Evolutionary conservation across 2,329 filamentous ascomycete species (phyloP).

Genomic region (Epichloe scottii): DNA sequence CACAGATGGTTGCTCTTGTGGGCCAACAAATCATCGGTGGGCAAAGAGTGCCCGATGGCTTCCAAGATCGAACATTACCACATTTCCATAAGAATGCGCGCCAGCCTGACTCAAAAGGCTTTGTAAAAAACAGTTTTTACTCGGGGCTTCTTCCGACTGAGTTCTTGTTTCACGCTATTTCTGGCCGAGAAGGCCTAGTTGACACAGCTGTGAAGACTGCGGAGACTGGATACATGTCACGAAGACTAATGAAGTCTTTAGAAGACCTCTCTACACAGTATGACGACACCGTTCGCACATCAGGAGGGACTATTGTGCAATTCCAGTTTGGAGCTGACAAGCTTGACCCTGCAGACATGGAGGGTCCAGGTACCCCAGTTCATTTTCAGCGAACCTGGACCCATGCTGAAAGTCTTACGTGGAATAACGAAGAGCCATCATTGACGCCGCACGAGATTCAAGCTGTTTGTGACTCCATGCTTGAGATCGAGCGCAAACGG

Average conservation of each 20-base stretch:
- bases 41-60: constrained; percentile 85
- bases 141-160: constrained; percentile 80
- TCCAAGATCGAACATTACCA: constrained; percentile 87
- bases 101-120: constrained; percentile 89
- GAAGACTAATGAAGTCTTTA: constrained; percentile 92
- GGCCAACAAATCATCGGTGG: constrained; percentile 97
- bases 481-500: constrained; percentile 55
- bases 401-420: constrained; percentile 64
- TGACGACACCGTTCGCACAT: constrained; percentile 89
- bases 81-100: constrained; percentile 91
- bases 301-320: constrained; percentile 77
- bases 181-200: constrained; percentile 93
- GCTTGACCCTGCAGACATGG: constrained; percentile 94
- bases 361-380: constrained; percentile 83
- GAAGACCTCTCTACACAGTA: constrained; percentile 92
- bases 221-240: constrained; percentile 98
- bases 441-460: constrained; percentile 65
- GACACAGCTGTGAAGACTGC: constrained; percentile 99
- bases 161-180: constrained; percentile 97
- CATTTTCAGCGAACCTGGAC: constrained; percentile 86
- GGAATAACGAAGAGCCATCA: constrained; percentile 62
- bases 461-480: constrained; percentile 51
- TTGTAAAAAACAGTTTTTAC: constrained; percentile 96
- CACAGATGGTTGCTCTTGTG: constrained; percentile 95
- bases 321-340: constrained; percentile 97